Base-by-base conservation (phyloP, 441 rosid species). In the Lepidium campestre region DNA sequence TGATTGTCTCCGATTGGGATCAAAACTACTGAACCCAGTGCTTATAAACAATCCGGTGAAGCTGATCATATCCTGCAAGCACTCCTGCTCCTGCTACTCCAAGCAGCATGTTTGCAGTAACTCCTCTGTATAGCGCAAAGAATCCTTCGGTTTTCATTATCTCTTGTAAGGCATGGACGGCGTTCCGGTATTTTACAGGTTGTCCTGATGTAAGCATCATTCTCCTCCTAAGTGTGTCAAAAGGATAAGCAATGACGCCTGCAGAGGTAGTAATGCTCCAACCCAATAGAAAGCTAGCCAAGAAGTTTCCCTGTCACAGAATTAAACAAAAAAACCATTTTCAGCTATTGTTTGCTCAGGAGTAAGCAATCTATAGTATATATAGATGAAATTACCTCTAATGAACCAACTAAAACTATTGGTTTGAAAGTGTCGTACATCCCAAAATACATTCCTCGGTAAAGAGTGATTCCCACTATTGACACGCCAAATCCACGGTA, bases 201-300 rank as follows among this genome's bases (percentile, higher is more conserved):
- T 88, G 86, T 60, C 97, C 97, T 20, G 97, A 91, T 20, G 97
- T 94, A 68, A 91, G 86, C 97, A 91, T 91, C 97, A 94, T 91
- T 79, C 96, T 87, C 74, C 97, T 79, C 39, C 97, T 80, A 58
- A 94, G 12, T 0, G 97, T 91, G 71, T 94, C 97, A 31, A 94
- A 89, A 41, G 99, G 97, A 48, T 94, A 94, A 13, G 97, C 97
- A 60, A 92, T 91, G 45, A 87, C 75, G 17, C 97, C 94, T 0
- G 97, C 91, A 68, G 89, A 68, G 2, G 91, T 83, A 62, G 96
- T 91, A 66, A 91, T 82, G 71, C 96, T 84, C 99, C 99, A 91
- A 70, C 97, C 96, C 75, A 91, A 75, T 45, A 91, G 59, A 81
- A 94, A 94, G 76, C 97, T 91, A 27, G 89, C 91, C 45, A 91